Evolutionary conservation across 495 filamentous ascomycete species (phyloP).

Genomic region (Clavariopsis aquatica): DNA sequence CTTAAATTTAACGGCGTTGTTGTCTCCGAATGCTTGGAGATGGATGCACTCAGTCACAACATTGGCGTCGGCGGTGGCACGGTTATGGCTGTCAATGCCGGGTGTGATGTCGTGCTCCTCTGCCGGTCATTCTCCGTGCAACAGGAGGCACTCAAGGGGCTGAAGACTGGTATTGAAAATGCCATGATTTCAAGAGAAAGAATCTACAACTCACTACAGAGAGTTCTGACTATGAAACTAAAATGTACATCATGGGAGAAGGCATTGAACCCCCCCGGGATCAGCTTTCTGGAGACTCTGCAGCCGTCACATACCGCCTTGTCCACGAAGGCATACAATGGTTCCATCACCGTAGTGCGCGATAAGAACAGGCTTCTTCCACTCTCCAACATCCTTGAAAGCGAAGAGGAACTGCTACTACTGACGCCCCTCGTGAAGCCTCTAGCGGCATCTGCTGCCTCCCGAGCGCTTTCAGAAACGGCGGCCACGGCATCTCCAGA

Average conservation of each 20-base stretch:
- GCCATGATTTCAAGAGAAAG: slow-evolving; percentile 75
- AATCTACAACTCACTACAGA: slow-evolving; percentile 69
- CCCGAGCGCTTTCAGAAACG: slow-evolving; percentile 54
- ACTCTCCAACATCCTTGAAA: slow-evolving; percentile 70
- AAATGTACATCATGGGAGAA: slow-evolving; percentile 81
- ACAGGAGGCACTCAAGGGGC: slow-evolving; percentile 79
- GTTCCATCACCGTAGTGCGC: slow-evolving; percentile 80
- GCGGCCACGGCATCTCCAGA: slow-evolving; percentile 45
- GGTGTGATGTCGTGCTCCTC: slow-evolving; percentile 81
- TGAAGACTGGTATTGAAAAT: slow-evolving; percentile 83
- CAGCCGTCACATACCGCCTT: slow-evolving; percentile 76
- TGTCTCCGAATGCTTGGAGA: slow-evolving; percentile 93
- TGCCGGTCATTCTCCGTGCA: slow-evolving; percentile 84
- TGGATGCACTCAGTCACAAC: slow-evolving; percentile 87
- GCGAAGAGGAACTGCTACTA: slow-evolving; percentile 80
- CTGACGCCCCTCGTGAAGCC: slow-evolving; percentile 85
- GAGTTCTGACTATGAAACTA: slow-evolving; percentile 73
- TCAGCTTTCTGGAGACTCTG: slow-evolving; percentile 69
- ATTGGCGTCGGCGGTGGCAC: slow-evolving; percentile 90
- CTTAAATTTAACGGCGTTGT: slow-evolving; percentile 85
- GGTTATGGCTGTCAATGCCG: slow-evolving; percentile 91
- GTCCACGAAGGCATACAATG: slow-evolving; percentile 79
- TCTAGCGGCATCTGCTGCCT: slow-evolving; percentile 77
- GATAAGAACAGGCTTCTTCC: slow-evolving; percentile 79
- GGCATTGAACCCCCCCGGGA: slow-evolving; percentile 75